Evolutionary conservation across 2,329 filamentous ascomycete genomes (phyloP).

Genomic region (Raffaelea ambrosiae): DNA sequence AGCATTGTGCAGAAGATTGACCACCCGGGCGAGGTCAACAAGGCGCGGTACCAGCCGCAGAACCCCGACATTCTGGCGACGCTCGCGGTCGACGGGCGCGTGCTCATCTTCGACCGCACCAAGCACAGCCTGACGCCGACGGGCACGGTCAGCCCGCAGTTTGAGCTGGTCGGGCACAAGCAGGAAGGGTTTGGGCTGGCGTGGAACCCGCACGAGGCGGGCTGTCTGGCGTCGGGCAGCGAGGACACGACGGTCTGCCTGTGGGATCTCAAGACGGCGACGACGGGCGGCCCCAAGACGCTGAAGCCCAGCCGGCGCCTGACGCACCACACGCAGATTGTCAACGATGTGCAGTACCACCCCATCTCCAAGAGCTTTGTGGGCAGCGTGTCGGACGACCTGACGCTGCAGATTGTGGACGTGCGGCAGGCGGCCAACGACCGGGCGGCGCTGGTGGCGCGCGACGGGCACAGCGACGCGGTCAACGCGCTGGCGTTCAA

Average conservation of each 20-base stretch:
- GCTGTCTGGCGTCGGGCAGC: constrained; percentile 79
- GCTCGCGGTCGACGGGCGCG: constrained; percentile 75
- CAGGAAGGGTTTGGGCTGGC: constrained; percentile 85
- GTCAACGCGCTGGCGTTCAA: constrained; percentile 97
- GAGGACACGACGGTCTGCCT: constrained; percentile 87
- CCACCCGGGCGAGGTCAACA: constrained; percentile 95
- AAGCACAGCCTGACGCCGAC: constrained; percentile 78
- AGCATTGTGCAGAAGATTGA: constrained; percentile 92
- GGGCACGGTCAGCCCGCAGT: constrained; percentile 68
- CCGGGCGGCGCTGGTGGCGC: constrained; percentile 59
- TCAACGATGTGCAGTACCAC: constrained; percentile 96
- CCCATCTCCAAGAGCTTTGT: constrained; percentile 77
- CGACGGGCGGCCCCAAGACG: background rate
- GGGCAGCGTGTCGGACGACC: constrained; percentile 89
- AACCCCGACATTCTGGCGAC: constrained; percentile 96
- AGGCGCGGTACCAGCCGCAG: constrained; percentile 94
- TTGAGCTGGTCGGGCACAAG: constrained; percentile 76
- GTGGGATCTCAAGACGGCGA: constrained; percentile 78
- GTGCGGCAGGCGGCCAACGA: constrained; percentile 60
- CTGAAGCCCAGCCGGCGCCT: constrained; percentile 68
- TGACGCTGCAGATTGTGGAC: constrained; percentile 88
- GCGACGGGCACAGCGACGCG: constrained; percentile 76
- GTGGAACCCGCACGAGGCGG: constrained; percentile 81
- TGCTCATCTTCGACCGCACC: constrained; percentile 91
- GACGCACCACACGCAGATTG: constrained; percentile 80